These are phyloP conservation scores for Massarina eburnea DNA, from an alignment of 2,329 filamentous ascomycete genomes.

Conservation along the genomic window DNA sequence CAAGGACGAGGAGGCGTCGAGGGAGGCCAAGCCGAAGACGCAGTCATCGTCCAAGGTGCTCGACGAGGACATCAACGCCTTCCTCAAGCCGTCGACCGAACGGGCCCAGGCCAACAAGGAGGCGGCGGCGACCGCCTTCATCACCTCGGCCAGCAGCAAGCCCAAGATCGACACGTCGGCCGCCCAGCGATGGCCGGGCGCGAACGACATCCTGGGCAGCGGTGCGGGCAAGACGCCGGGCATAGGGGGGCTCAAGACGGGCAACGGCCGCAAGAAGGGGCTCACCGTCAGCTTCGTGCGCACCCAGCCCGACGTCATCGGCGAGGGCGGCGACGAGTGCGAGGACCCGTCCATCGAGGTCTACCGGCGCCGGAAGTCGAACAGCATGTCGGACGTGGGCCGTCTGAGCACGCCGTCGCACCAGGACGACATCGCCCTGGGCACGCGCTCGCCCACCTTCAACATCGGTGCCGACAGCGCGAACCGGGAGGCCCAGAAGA, in stretches of 20 bases:
- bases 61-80: constrained; percentile 57
- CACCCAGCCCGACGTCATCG: constrained; percentile 76
- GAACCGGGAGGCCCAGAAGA: constrained; percentile 23
- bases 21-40: constrained; percentile 27
- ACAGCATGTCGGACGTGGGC: constrained; percentile 19
- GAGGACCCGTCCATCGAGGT: constrained; percentile 73
- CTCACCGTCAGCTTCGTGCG: constrained; percentile 75
- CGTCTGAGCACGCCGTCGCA: constrained; percentile 19
- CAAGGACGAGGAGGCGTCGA: constrained; percentile 30
- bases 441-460: constrained; percentile 27
- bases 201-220: constrained; percentile 46
- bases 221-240: constrained; percentile 37
- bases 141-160: constrained; percentile 21
- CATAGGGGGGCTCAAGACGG: constrained; percentile 40
- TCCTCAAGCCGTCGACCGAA: constrained; percentile 57
- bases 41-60: constrained; percentile 31
- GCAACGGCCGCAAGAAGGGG: constrained; percentile 61
- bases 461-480: constrained; percentile 21
- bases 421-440: constrained; percentile 35
- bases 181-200: constrained; percentile 55
- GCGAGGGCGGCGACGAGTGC: constrained; percentile 87
- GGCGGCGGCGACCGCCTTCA: constrained; percentile 30
- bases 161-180: constrained; percentile 53
- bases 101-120: constrained; percentile 38
- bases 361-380: constrained; percentile 55